Evolutionary conservation across 352 stramenopile genomes (phyloP).

Genomic region (Globisporangium alternatum): DNA sequence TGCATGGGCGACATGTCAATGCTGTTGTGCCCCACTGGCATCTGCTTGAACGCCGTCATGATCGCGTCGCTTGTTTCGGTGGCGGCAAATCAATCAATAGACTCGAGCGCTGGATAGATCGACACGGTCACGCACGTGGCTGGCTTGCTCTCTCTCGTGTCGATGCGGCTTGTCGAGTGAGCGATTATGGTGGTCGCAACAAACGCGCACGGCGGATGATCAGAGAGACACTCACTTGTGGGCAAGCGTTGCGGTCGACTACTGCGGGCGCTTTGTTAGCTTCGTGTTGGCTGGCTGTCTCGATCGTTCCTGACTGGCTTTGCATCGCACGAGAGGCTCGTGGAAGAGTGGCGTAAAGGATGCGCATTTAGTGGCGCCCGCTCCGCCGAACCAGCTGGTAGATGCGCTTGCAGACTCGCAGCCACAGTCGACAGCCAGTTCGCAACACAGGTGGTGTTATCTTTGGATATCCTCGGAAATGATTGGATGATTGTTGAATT

Average conservation of each 20-base stretch:
- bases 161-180: not conserved
- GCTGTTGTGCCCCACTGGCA: not conserved
- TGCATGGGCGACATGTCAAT: slow-evolving; percentile 22
- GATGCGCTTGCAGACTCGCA: not conserved
- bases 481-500: slow-evolving; percentile 8
- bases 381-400: slow-evolving; percentile 17
- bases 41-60: slow-evolving; percentile 18
- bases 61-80: not conserved
- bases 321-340: not conserved
- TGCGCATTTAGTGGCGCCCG: slow-evolving; percentile 7
- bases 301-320: slow-evolving; percentile 3
- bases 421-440: slow-evolving; percentile 8
- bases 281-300: no score
- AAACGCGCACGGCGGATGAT: not conserved
- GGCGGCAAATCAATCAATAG: not conserved
- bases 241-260: no score
- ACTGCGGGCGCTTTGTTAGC: no score
- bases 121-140: not conserved
- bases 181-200: slow-evolving; percentile 4
- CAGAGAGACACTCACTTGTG: not conserved
- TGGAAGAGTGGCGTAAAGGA: slow-evolving; percentile 7
- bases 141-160: not conserved
- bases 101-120: not conserved
- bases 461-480: slow-evolving; percentile 1
- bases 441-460: not conserved